Evolutionary conservation across 345 rosid species (phyloP).

Genomic region (Eucalyptus sp.): DNA sequence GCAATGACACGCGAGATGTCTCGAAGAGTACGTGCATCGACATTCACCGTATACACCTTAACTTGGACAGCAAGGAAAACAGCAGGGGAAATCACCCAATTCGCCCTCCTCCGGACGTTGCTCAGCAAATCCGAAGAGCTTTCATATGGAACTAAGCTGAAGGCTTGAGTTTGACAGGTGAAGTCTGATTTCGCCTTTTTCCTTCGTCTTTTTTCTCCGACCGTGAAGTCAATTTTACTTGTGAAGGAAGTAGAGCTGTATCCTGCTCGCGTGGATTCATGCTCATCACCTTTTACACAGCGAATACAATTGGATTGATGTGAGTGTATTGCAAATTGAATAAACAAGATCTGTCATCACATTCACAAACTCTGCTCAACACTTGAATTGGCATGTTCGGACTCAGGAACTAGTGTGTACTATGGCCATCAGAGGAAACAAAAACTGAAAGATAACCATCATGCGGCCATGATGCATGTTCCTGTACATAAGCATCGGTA

Average conservation of each 20-base stretch:
- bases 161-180: background rate
- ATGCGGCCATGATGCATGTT: background rate
- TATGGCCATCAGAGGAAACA: background rate
- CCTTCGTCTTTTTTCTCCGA: too few species aligned
- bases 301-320: background rate
- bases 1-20: background rate
- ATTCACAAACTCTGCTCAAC: background rate
- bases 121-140: background rate
- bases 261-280: background rate
- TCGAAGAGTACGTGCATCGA: background rate
- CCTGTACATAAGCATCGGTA: background rate
- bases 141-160: background rate
- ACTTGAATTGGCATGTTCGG: background rate
- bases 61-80: background rate
- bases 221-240: background rate
- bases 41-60: background rate
- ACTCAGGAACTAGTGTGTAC: background rate
- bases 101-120: background rate
- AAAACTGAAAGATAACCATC: background rate
- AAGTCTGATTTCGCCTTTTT: background rate
- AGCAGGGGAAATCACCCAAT: background rate
- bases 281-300: background rate
- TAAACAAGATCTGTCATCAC: background rate
- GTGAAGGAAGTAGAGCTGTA: background rate
- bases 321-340: background rate